A percentile compares a stretch with the other conserved stretches of the same genome.
Evolutionary conservation across 345 rosid species (phyloP).

Genomic region (Dipteronia dyeriana): DNA sequence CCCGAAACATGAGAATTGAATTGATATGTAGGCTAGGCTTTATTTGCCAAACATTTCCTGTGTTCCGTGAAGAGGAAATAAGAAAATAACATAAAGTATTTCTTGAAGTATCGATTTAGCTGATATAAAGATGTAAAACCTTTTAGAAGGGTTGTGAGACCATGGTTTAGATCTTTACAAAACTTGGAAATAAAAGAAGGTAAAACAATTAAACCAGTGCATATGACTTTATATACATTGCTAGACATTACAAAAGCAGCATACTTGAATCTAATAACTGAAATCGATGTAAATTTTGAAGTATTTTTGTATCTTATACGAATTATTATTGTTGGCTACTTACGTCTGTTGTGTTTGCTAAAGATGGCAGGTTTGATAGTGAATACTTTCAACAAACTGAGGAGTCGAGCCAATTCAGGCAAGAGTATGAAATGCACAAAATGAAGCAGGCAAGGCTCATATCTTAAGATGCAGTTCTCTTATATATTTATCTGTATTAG

Average conservation of each 20-base stretch:
- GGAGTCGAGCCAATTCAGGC: constrained; percentile 76
- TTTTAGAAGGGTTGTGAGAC: not conserved
- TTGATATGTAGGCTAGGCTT: constrained; percentile 5
- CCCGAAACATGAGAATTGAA: not conserved
- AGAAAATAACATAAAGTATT: not conserved
- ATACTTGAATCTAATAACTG: not conserved
- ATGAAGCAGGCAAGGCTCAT: constrained; percentile 68
- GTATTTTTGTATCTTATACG: not conserved
- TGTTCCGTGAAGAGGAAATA: not conserved
- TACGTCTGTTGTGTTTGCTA: not conserved
- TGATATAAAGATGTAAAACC: not conserved
- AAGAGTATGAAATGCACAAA: constrained; percentile 95
- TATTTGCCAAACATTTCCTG: not conserved
- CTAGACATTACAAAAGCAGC: not conserved
- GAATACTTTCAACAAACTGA: constrained; percentile 87
- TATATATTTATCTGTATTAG: not conserved
- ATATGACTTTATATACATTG: not conserved
- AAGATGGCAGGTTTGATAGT: constrained; percentile 79
- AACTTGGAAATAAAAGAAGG: not conserved
- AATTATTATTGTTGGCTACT: not conserved
- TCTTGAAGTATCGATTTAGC: not conserved
- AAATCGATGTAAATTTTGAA: not conserved
- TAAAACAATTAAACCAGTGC: not conserved
- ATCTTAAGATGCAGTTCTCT: constrained; percentile 10
- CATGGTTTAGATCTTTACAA: not conserved